Conservation (phyloP, 805 yeast genomes). For the Blastobotrys mokoenaii region DNA sequence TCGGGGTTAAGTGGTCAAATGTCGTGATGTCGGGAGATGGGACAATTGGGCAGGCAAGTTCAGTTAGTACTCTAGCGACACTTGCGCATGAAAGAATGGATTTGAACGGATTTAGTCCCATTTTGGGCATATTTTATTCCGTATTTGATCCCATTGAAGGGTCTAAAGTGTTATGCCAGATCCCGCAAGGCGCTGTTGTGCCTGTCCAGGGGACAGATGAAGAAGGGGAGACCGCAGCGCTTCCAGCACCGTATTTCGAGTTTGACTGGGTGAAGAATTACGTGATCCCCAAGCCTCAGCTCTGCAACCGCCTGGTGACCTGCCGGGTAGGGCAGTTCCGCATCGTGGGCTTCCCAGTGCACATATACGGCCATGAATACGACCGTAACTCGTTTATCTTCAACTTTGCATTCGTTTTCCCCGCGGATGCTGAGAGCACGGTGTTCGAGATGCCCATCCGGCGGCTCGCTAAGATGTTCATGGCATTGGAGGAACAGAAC, state of each 20-base stretch:
- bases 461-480: constrained; percentile 80
- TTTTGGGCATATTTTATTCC: constrained; percentile 78
- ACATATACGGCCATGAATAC: constrained; percentile 63
- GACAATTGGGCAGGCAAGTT: neutral
- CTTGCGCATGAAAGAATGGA: too few relatives aligned
- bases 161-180: constrained; percentile 82
- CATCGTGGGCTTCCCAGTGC: constrained; percentile 83
- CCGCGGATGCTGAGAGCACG: constrained; percentile 61
- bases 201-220: constrained; percentile 24
- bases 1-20: too few relatives aligned
- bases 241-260: constrained; percentile 45
- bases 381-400: constrained; percentile 89
- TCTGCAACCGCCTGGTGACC: constrained; percentile 76
- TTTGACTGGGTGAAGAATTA: constrained; percentile 85
- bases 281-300: constrained; percentile 85
- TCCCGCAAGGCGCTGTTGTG: constrained; percentile 66
- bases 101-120: constrained; percentile 38
- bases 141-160: constrained; percentile 96
- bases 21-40: neutral
- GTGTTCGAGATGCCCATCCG: constrained; percentile 72
- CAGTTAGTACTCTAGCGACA: too few relatives aligned
- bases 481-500: constrained; percentile 83
- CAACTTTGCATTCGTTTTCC: constrained; percentile 88
- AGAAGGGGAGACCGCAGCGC: constrained; percentile 16
- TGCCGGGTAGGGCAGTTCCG: constrained; percentile 62